These are phyloP conservation scores for Alternaria sp. DNA, from an alignment of 2,329 filamentous ascomycete species.

Conservation along the genomic window DNA sequence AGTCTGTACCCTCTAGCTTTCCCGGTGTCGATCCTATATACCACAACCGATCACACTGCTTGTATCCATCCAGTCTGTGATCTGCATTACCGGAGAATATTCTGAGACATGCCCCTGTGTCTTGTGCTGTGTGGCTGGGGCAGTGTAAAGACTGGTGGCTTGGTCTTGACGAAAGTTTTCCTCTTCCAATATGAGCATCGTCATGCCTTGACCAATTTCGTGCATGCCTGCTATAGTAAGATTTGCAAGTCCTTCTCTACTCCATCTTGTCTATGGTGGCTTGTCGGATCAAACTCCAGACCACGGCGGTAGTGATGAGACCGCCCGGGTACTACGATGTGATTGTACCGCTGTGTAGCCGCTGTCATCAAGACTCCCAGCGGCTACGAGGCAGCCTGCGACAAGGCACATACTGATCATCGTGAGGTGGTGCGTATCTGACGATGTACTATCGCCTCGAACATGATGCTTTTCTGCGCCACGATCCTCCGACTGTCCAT, in stretches of 20 bases:
- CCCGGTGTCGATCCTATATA: slow-evolving; percentile 11
- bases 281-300: not conserved
- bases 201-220: slow-evolving; percentile 7
- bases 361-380: not conserved
- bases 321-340: not conserved
- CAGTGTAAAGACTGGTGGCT: slow-evolving; percentile 4
- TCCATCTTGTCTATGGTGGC: slow-evolving; percentile 1
- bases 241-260: not conserved
- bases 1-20: slow-evolving; percentile 26
- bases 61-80: slow-evolving; percentile 25
- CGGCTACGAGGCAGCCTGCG: not conserved
- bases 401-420: not conserved
- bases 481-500: not conserved
- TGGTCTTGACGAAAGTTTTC: slow-evolving; percentile 32
- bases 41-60: slow-evolving; percentile 13
- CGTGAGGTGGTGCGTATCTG: not conserved
- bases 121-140: slow-evolving; percentile 13
- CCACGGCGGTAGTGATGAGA: slow-evolving; percentile 1
- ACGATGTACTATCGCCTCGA: not conserved
- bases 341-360: slow-evolving; percentile 1
- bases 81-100: slow-evolving; percentile 31
- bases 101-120: slow-evolving; percentile 26
- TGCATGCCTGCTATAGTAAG: slow-evolving; percentile 9
- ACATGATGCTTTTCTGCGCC: slow-evolving; percentile 2
- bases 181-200: slow-evolving; percentile 1